Evolutionary conservation across 306 rosid species (phyloP).

Genomic region (Cicer bijugum): DNA sequence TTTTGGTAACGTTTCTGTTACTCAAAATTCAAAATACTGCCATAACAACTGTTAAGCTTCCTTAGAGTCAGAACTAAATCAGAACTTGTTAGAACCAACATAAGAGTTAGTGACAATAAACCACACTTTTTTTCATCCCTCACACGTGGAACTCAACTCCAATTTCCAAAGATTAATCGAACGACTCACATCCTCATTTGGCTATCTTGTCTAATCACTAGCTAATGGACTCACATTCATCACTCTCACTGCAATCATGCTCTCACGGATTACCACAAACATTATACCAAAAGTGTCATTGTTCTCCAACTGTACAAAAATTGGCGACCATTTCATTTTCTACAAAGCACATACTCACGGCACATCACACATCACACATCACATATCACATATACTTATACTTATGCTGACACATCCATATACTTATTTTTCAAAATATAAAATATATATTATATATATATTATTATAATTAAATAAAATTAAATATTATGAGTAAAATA

Average conservation of each 20-base stretch:
- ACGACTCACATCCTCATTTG: conserved; percentile 49
- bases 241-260: conserved; percentile 8
- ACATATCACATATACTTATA: too few relatives aligned
- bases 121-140: conserved; percentile 10
- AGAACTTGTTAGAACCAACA: conserved; percentile 36
- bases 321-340: too few relatives aligned
- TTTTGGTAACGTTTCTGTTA: conserved; percentile 45
- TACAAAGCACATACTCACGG: too few relatives aligned
- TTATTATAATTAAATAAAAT: too few relatives aligned
- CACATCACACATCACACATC: too few relatives aligned
- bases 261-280: not conserved
- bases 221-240: conserved; percentile 2
- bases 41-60: conserved; percentile 23
- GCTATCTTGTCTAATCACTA: conserved; percentile 45
- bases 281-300: not conserved
- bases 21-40: conserved; percentile 43
- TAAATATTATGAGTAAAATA: too few relatives aligned
- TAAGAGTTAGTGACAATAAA: conserved; percentile 22
- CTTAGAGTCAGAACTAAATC: conserved; percentile 31
- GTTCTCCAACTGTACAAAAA: not conserved
- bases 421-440: too few relatives aligned
- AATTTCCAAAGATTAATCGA: conserved; percentile 40
- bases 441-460: too few relatives aligned
- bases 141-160: conserved; percentile 46
- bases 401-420: too few relatives aligned